phyloP scores from a whole-genome alignment of 2,329 filamentous ascomycete genomes.

The Talaromyces albobiverticillius region DNA sequence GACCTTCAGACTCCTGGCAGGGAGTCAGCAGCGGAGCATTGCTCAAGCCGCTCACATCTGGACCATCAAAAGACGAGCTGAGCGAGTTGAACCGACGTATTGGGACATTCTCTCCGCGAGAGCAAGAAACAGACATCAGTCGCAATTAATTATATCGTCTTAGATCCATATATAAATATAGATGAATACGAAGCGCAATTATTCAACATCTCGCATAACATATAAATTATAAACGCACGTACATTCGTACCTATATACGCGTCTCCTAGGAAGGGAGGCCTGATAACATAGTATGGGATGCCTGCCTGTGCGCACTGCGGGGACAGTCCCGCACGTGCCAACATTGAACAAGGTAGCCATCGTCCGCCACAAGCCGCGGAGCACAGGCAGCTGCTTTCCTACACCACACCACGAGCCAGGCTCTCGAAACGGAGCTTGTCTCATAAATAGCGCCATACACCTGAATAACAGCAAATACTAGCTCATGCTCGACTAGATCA shows the following conservation, averaged over 20 bases:
- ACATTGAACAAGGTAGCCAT: no score
- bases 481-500: conserved; percentile 48
- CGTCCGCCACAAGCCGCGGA: conserved; percentile 7
- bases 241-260: no score
- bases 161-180: background rate
- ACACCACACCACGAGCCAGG: background rate
- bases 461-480: conserved; percentile 10
- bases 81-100: conserved; percentile 14
- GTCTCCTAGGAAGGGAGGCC: no score
- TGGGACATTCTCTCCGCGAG: conserved; percentile 8
- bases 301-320: background rate
- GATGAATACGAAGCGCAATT: background rate
- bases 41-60: conserved; percentile 15
- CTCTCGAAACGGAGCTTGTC: background rate
- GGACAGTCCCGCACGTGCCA: conserved; percentile 13
- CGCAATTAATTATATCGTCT: background rate
- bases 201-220: no score
- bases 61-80: conserved; percentile 12
- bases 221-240: no score
- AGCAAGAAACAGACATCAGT: background rate
- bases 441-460: background rate
- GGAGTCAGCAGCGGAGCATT: conserved; percentile 13
- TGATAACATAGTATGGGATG: background rate
- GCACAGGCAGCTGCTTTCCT: background rate
- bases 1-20: conserved; percentile 8